Evolutionary conservation across 805 yeast species (phyloP).

Genomic region (Candida schatavii): DNA sequence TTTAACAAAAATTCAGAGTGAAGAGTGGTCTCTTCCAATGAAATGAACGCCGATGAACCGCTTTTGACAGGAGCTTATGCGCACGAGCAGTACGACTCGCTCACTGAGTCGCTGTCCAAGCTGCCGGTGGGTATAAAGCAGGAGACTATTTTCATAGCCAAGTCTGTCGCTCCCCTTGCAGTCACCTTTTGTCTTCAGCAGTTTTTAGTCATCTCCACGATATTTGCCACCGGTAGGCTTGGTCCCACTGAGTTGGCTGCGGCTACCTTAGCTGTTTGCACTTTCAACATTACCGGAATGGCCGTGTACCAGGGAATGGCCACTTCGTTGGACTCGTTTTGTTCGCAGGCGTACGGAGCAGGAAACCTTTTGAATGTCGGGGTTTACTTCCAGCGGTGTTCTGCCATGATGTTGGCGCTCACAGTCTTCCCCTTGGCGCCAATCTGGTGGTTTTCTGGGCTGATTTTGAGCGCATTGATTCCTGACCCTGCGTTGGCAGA

Average conservation of each 20-base stretch:
- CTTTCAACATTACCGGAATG: constrained; percentile 69
- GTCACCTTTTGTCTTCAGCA: constrained; percentile 69
- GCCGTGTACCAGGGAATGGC: constrained; percentile 80
- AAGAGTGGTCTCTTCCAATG: too few species aligned
- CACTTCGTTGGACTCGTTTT: constrained; percentile 74
- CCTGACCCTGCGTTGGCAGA: constrained; percentile 51
- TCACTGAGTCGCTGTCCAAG: constrained; percentile 1
- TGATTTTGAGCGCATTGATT: constrained; percentile 44
- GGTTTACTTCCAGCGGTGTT: constrained; percentile 67
- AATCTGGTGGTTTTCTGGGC: constrained; percentile 59
- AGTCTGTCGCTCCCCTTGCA: constrained; percentile 57
- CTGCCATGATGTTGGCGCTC: constrained; percentile 49
- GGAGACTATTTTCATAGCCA: constrained; percentile 20
- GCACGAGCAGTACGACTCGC: constrained; percentile 17
- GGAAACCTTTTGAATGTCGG: constrained; percentile 68
- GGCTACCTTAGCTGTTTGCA: constrained; percentile 76
- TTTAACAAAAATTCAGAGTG: too few species aligned
- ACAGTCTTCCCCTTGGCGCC: constrained; percentile 20
- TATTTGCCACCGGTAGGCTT: constrained; percentile 73
- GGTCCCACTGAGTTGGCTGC: constrained; percentile 81
- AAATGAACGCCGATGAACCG: constrained; percentile 27
- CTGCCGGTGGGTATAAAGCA: constrained; percentile 1
- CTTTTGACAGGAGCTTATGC: constrained; percentile 21
- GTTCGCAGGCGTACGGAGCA: constrained; percentile 83
- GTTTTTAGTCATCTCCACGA: constrained; percentile 68